Evolutionary conservation across 257 asterid species (phyloP).

Genomic region (Solanum boliviense): DNA sequence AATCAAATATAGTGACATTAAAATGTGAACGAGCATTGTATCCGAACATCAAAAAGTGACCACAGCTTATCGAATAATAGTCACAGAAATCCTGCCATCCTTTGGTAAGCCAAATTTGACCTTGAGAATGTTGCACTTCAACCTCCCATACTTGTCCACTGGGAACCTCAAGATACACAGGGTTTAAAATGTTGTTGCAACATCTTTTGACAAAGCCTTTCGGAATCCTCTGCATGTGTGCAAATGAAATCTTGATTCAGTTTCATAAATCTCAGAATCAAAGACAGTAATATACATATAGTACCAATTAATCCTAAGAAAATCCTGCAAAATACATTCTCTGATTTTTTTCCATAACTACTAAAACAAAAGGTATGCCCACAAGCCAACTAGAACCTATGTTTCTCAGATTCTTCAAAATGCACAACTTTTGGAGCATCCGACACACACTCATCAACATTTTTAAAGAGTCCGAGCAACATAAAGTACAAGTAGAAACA

Average conservation of each 20-base stretch:
- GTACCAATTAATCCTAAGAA: not conserved
- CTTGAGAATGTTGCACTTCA: conserved; percentile 5
- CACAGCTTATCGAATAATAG: not conserved
- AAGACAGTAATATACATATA: not conserved
- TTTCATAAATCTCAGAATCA: not conserved
- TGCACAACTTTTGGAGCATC: too few species aligned
- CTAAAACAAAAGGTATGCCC: not conserved
- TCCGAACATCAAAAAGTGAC: not conserved
- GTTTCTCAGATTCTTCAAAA: not conserved
- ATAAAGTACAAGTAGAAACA: not conserved
- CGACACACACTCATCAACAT: too few species aligned
- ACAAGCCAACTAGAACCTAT: not conserved
- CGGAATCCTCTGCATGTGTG: conserved; percentile 5
- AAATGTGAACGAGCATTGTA: not conserved
- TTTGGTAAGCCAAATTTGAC: conserved; percentile 1
- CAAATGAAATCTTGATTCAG: not conserved
- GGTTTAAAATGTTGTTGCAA: conserved; percentile 9
- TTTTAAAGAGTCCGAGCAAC: not conserved
- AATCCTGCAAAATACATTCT: not conserved
- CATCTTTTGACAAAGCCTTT: conserved; percentile 7
- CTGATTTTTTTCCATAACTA: not conserved
- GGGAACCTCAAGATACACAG: conserved; percentile 13
- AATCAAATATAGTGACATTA: not conserved
- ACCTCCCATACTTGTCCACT: conserved; percentile 11
- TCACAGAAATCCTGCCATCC: conserved; percentile 1